A percentile compares a stretch with the other conserved stretches of the same genome.
phyloP scores from a whole-genome alignment of 768 basidiomycete species.

The Hygrophoropsis aurantiaca region DNA sequence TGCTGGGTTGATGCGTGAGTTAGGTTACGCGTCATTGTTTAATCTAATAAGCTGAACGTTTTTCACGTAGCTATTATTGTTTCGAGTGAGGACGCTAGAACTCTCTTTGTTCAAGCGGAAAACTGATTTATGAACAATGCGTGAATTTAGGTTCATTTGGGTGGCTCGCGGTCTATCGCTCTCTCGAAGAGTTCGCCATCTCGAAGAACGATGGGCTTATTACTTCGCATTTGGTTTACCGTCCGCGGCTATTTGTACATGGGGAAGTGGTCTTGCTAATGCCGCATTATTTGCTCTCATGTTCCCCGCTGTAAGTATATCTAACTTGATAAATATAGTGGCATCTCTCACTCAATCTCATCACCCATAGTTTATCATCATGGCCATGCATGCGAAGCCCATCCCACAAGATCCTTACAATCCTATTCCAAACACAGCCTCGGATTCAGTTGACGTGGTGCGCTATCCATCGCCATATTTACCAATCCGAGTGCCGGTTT shows the following conservation, averaged over 20 bases:
- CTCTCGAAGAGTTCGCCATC: slow-evolving; percentile 62
- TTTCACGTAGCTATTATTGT: slow-evolving; percentile 70
- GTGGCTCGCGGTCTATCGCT: slow-evolving; percentile 71
- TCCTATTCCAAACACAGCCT: slow-evolving; percentile 36
- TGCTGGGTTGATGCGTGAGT: slow-evolving; percentile 90
- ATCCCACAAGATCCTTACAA: slow-evolving; percentile 76
- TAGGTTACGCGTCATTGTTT: neutral
- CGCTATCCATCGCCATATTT: slow-evolving; percentile 75
- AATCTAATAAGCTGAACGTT: slow-evolving; percentile 5
- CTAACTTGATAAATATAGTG: slow-evolving; percentile 1
- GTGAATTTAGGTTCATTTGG: slow-evolving; percentile 65
- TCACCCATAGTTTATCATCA: slow-evolving; percentile 71
- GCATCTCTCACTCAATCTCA: slow-evolving; percentile 3
- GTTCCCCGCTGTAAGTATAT: slow-evolving; percentile 66
- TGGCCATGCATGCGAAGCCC: slow-evolving; percentile 78
- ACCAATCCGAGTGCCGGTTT: slow-evolving; percentile 79
- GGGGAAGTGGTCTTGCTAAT: slow-evolving; percentile 73
- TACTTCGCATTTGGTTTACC: slow-evolving; percentile 86
- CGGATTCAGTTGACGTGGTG: slow-evolving; percentile 38
- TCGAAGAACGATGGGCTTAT: slow-evolving; percentile 91
- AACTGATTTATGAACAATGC: slow-evolving; percentile 14
- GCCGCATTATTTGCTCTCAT: slow-evolving; percentile 82
- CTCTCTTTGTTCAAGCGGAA: slow-evolving; percentile 2
- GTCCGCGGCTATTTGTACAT: slow-evolving; percentile 68
- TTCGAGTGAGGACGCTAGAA: slow-evolving; percentile 63